Percentiles rank a stretch among this genome's conserved stretches.
Evolutionary conservation across 345 rosid species (phyloP).

Genomic region (Hypericum androsaemum): DNA sequence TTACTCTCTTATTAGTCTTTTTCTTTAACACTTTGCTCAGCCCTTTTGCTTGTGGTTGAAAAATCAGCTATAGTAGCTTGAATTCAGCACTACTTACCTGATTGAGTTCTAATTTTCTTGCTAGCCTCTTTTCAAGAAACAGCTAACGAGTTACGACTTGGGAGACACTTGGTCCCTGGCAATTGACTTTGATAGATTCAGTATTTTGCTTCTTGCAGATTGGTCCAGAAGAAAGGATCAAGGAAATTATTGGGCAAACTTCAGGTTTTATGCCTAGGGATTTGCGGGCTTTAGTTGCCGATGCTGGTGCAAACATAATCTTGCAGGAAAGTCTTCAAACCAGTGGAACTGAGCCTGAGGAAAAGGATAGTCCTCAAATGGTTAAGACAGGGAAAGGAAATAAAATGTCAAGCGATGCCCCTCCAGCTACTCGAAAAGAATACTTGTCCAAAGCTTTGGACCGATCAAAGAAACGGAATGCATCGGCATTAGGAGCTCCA

Average conservation of each 20-base stretch:
- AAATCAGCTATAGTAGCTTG: too few relatives aligned
- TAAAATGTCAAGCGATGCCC: slow-evolving; percentile 18
- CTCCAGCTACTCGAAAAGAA: slow-evolving; percentile 36
- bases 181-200: slow-evolving; percentile 15
- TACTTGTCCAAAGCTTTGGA: slow-evolving; percentile 62
- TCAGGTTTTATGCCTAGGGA: slow-evolving; percentile 94
- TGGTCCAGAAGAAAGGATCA: slow-evolving; percentile 48
- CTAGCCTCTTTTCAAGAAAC: too few relatives aligned
- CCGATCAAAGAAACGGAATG: slow-evolving; percentile 86
- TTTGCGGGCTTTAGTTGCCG: slow-evolving; percentile 75
- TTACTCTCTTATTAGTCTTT: slow-evolving; percentile 4
- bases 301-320: slow-evolving; percentile 68
- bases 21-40: too few relatives aligned
- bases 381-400: slow-evolving; percentile 23
- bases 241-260: slow-evolving; percentile 79
- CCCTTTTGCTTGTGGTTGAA: too few relatives aligned
- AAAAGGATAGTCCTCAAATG: slow-evolving; percentile 21
- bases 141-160: too few relatives aligned
- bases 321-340: slow-evolving; percentile 27
- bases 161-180: not conserved
- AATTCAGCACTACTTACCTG: too few relatives aligned
- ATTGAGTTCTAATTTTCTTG: too few relatives aligned
- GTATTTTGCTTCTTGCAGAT: slow-evolving; percentile 40
- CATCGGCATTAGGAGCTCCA: slow-evolving; percentile 91
- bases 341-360: slow-evolving; percentile 23